A percentile compares a stretch with the other conserved stretches of the same genome.
phyloP scores from a whole-genome alignment of 179 eudicot species.

The Silene noctiflora region DNA sequence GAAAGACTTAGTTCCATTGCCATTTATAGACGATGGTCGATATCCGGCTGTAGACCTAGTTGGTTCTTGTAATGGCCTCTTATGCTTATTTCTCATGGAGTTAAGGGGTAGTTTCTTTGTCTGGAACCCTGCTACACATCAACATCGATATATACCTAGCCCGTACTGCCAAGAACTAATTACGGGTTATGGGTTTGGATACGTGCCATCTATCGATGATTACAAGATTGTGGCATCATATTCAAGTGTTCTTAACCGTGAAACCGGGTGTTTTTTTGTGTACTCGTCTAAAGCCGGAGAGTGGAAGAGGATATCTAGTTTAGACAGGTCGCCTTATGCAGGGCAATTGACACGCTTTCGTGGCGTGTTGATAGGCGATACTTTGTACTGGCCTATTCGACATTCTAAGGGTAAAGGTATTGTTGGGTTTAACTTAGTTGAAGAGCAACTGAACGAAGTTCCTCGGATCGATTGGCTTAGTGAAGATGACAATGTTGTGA shows the following conservation, averaged over 20 bases:
- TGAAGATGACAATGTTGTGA: not conserved
- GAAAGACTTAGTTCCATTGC: conserved; percentile 1
- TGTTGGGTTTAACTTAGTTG: not conserved
- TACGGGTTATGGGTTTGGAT: conserved; percentile 13
- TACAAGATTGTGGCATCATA: conserved; percentile 14
- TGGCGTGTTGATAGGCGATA: not conserved
- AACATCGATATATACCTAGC: not conserved
- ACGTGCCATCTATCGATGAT: not conserved
- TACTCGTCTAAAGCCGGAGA: not conserved
- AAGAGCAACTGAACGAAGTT: not conserved
- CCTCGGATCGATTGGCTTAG: not conserved
- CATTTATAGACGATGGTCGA: not conserved
- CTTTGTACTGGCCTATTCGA: conserved; percentile 10
- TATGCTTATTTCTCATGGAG: not conserved
- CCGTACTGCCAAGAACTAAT: not conserved
- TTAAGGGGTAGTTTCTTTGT: not conserved
- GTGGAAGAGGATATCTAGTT: not conserved
- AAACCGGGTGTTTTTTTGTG: not conserved
- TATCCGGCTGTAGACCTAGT: not conserved
- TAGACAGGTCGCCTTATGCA: conserved; percentile 5
- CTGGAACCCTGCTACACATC: conserved; percentile 10
- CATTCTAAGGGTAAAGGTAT: not conserved
- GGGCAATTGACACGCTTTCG: not conserved
- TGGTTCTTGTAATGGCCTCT: conserved; percentile 6
- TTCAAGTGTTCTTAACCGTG: not conserved